Evolutionary conservation across 2,329 filamentous ascomycete genomes (phyloP).

Genomic region (Pestalotiopsis fici): DNA sequence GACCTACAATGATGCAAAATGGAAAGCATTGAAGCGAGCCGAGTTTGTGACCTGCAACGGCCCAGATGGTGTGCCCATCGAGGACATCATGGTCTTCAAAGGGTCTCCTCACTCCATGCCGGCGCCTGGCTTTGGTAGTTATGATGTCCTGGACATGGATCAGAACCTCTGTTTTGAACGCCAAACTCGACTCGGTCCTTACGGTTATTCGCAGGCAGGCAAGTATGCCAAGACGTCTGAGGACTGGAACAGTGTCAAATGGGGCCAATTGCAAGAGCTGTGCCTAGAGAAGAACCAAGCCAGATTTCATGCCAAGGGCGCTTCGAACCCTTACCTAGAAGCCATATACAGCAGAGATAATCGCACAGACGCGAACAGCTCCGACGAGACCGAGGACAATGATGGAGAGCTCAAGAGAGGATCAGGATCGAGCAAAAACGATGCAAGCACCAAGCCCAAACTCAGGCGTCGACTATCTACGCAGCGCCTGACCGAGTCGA

Average conservation of each 20-base stretch:
- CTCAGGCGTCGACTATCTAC: background rate
- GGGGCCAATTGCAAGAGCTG: constrained; percentile 69
- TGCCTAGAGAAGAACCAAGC: constrained; percentile 68
- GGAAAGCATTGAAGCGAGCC: constrained; percentile 54
- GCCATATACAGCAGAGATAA: background rate
- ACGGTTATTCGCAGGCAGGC: constrained; percentile 54
- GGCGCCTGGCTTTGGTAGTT: constrained; percentile 62
- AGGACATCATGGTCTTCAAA: constrained; percentile 67
- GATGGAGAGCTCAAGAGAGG: background rate
- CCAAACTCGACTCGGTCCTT: constrained; percentile 68
- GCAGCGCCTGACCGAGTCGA: background rate
- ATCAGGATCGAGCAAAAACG: background rate
- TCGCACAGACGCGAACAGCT: no score
- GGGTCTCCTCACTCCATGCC: constrained; percentile 61
- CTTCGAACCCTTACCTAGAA: constrained; percentile 44
- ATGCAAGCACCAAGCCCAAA: background rate
- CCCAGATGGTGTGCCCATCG: constrained; percentile 57
- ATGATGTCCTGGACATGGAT: constrained; percentile 61
- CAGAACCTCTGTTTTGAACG: constrained; percentile 67
- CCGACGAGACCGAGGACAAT: background rate
- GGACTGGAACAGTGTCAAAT: constrained; percentile 67
- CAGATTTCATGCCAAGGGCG: constrained; percentile 54
- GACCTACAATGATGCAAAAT: constrained; percentile 64
- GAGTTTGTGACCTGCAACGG: constrained; percentile 66
- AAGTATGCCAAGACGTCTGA: constrained; percentile 46